phyloP scores from a whole-genome alignment of 1,284 basidiomycete genomes.

The Ganoderma lingzhi region DNA sequence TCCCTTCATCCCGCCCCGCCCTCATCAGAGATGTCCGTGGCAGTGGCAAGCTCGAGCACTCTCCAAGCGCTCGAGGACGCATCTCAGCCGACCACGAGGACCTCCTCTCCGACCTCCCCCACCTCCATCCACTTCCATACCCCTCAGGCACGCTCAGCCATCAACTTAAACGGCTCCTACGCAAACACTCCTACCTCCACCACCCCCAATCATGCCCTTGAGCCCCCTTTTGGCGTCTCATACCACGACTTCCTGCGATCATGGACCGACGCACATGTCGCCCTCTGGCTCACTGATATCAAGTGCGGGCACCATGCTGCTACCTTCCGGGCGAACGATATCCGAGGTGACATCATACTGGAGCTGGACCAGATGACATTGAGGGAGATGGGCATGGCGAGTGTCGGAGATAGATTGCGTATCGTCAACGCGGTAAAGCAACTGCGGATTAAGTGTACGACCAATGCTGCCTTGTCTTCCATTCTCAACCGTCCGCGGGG shows the following conservation, averaged over 20 bases:
- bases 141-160: slow-evolving; percentile 35
- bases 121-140: slow-evolving; percentile 50
- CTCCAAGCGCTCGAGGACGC: slow-evolving; percentile 47
- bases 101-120: slow-evolving; percentile 63
- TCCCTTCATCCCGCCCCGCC: slow-evolving; percentile 8
- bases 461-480: slow-evolving; percentile 38
- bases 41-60: slow-evolving; percentile 48
- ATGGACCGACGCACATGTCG: slow-evolving; percentile 77
- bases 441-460: slow-evolving; percentile 67
- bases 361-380: slow-evolving; percentile 88
- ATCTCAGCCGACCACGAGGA: slow-evolving; percentile 51
- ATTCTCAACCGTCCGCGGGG: slow-evolving; percentile 37
- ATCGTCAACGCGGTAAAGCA: slow-evolving; percentile 86
- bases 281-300: slow-evolving; percentile 75
- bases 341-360: slow-evolving; percentile 87
- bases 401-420: slow-evolving; percentile 90
- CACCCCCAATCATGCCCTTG: slow-evolving; percentile 47
- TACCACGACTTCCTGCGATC: slow-evolving; percentile 70
- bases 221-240: slow-evolving; percentile 63
- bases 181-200: slow-evolving; percentile 24
- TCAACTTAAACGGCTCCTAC: slow-evolving; percentile 37
- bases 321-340: slow-evolving; percentile 85
- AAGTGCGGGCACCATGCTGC: slow-evolving; percentile 76
- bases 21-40: slow-evolving; percentile 47
- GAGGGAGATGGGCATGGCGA: slow-evolving; percentile 88